These are phyloP conservation scores for Alliaria petiolata DNA, from an alignment of 345 rosid species.

Conservation along the genomic window DNA sequence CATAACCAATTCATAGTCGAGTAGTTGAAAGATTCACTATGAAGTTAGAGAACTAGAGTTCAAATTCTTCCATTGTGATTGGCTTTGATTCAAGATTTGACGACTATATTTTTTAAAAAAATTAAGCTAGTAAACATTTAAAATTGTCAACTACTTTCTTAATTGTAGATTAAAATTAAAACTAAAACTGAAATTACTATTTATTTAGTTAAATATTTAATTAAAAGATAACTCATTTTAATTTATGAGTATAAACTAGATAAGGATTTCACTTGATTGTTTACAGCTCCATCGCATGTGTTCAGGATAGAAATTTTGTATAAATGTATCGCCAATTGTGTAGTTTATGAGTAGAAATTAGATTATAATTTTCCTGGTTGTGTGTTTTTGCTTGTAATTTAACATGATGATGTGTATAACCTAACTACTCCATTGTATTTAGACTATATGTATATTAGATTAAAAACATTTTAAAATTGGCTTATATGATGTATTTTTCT, in stretches of 20 bases:
- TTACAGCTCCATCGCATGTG: no score
- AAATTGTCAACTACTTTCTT: not conserved
- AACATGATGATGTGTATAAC: slow-evolving; percentile 16
- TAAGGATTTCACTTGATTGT: no score
- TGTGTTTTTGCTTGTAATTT: slow-evolving; percentile 6
- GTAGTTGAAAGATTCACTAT: not conserved
- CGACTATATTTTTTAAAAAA: not conserved
- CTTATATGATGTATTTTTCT: not conserved
- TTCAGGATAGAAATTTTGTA: no score
- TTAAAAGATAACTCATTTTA: not conserved
- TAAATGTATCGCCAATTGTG: no score
- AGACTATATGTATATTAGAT: no score
- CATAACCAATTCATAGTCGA: no score
- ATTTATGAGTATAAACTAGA: not conserved
- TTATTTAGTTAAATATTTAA: no score
- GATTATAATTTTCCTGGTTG: not conserved
- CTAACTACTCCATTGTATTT: slow-evolving; percentile 15
- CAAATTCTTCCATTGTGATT: not conserved
- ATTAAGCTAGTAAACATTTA: not conserved
- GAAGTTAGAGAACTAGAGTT: not conserved
- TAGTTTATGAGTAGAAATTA: not conserved
- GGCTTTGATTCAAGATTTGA: not conserved
- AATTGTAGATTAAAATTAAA: not conserved
- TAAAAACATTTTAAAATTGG: not conserved
- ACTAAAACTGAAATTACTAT: not conserved